Evolutionary conservation across 78 protist species (phyloP), one percentile per base, ranked within the genome.

Genomic region (Guillardia theta): DNA sequence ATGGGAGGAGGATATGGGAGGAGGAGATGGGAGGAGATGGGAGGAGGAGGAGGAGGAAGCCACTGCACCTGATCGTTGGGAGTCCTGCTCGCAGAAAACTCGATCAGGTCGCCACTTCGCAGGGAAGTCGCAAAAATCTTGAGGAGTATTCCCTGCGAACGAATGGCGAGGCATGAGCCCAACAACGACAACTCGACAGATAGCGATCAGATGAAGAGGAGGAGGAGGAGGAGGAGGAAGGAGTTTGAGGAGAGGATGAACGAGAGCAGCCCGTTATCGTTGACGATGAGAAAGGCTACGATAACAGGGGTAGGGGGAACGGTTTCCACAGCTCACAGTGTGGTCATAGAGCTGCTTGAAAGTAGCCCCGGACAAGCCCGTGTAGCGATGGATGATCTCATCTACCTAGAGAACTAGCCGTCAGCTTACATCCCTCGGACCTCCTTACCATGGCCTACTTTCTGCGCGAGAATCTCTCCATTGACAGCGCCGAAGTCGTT

Each of bases 311-410:
- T n/a, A n/a, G n/a, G n/a, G n/a, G n/a, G n/a, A n/a, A n/a, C n/a
- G n/a, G n/a, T n/a, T n/a, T n/a, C n/a, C n/a, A n/a, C n/a, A n/a
- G n/a, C n/a, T n/a, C n/a, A n/a, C n/a, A 15, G 83, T 78, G 90
- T 78, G 90, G 90, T 78, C 90, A 30, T 43, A 78, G 48, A 78
- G 90, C 48, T 78, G 90, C 90, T 78, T n/a, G 90, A 78, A 78
- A 0, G 90, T 78, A 0, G 90, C 90, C 37, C 90, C 90, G 50
- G 33, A 43, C n/a, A 78, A 50, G 33, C 90, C 90, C 47, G 90
- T 78, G 50, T 24, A 43, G 50, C 48, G 45, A 36, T 21, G 24
- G 90, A 78, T 78, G 33, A 78, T 18, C 33, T 18, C 90, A 50
- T 78, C 90, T 4, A 78, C 87, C 87, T 70, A 43, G 39, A 70